Conservation (phyloP, 1,284 basidiomycete genomes). For the Coniferiporia weirii region DNA sequence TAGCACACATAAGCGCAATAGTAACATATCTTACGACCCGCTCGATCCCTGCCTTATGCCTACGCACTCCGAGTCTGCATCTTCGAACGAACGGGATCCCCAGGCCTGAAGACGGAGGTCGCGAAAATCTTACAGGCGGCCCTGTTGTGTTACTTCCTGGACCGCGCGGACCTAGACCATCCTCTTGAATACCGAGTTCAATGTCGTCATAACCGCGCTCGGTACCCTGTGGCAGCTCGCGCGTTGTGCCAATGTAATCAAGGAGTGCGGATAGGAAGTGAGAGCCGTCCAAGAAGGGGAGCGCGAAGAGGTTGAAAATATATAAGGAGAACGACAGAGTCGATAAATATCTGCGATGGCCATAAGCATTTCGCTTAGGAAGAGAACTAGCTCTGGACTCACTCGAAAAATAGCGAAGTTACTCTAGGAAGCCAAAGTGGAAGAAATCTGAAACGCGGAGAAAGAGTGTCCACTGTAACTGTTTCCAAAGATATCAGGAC, state of each 20-base stretch:
- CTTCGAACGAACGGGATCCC: neutral
- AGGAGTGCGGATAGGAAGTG: constrained; percentile 42
- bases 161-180: neutral
- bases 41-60: neutral
- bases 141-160: neutral
- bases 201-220: neutral
- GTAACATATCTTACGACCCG: neutral
- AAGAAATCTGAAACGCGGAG: constrained; percentile 41
- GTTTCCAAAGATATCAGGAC: neutral
- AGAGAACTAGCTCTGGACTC: constrained; percentile 23
- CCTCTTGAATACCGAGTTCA: neutral
- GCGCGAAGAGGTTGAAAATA: constrained; percentile 66
- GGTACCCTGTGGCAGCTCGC: too few species aligned
- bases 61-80: constrained; percentile 6
- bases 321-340: constrained; percentile 63
- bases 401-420: constrained; percentile 43
- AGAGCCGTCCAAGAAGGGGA: constrained; percentile 58
- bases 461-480: constrained; percentile 53
- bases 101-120: neutral
- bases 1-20: constrained; percentile 5
- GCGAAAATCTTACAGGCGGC: neutral
- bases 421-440: constrained; percentile 40
- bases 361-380: constrained; percentile 11
- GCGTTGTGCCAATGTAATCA: constrained; percentile 1
- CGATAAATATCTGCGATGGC: constrained; percentile 47